Conservation (phyloP, 1,284 basidiomycete genomes). For the Rhodofomes roseus region DNA sequence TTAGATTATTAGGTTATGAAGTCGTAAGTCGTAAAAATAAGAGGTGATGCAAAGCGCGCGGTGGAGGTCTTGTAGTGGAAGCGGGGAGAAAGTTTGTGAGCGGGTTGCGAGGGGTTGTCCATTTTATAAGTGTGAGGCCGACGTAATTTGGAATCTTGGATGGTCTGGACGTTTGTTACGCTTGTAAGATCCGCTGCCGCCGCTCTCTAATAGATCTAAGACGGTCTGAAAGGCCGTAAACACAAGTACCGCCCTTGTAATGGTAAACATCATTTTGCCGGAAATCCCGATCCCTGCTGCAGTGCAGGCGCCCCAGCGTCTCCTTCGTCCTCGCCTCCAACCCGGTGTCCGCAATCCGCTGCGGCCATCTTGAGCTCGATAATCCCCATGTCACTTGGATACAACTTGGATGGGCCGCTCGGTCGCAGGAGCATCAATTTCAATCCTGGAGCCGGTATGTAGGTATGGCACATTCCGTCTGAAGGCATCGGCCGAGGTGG, state of each 20-base stretch:
- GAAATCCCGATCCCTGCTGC: not conserved
- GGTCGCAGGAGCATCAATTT: too few species aligned
- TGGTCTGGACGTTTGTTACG: not conserved
- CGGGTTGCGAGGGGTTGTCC: not conserved
- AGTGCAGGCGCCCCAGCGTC: not conserved
- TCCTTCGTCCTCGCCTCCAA: not conserved
- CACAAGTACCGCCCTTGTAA: not conserved
- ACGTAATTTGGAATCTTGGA: not conserved
- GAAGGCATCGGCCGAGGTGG: not conserved
- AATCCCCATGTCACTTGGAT: too few species aligned
- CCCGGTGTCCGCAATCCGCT: not conserved
- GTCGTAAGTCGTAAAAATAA: conserved; percentile 1
- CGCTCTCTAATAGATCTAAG: not conserved
- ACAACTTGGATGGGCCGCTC: too few species aligned
- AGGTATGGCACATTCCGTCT: not conserved
- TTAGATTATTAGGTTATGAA: conserved; percentile 7
- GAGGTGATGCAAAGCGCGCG: not conserved
- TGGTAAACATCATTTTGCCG: not conserved
- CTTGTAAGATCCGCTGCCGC: not conserved
- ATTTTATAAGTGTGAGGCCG: not conserved
- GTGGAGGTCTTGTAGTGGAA: not conserved
- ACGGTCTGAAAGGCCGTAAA: not conserved
- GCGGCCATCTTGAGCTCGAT: not conserved
- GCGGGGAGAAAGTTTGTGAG: not conserved
- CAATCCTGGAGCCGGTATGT: too few species aligned